Evolutionary conservation across 1,284 basidiomycete species (phyloP).

Genomic region (Papiliotrema fonsecae): DNA sequence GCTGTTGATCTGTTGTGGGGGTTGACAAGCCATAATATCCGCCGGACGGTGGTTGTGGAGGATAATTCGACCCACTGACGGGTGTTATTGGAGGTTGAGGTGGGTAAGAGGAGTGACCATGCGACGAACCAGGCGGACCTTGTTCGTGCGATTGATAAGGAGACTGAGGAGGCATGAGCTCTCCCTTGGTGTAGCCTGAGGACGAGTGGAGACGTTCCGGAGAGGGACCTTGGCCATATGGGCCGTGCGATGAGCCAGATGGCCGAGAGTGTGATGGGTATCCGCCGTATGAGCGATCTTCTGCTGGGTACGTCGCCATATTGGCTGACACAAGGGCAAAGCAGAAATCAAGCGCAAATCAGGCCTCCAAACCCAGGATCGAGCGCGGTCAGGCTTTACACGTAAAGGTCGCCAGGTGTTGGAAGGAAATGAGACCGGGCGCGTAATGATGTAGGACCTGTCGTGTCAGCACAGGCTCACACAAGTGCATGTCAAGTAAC

Average conservation of each 20-base stretch:
- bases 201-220: slow-evolving; percentile 2
- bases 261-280: not conserved
- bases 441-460: no score
- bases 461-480: no score
- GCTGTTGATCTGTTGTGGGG: slow-evolving; percentile 16
- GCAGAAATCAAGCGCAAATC: not conserved
- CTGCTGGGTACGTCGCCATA: slow-evolving; percentile 5
- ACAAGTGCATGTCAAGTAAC: not conserved
- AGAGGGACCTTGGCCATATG: not conserved
- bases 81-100: slow-evolving; percentile 29
- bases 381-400: no score
- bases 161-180: not conserved
- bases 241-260: not conserved
- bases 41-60: slow-evolving; percentile 23
- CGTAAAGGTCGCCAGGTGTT: no score
- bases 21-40: slow-evolving; percentile 30
- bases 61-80: slow-evolving; percentile 30
- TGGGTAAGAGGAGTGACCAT: not conserved
- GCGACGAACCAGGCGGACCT: not conserved
- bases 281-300: slow-evolving; percentile 2
- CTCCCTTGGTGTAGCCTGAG: not conserved
- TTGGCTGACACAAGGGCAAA: not conserved
- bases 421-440: no score
- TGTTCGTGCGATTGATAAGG: slow-evolving; percentile 2
- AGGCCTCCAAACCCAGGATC: no score